These are phyloP conservation scores for Amanita muscaria DNA, from an alignment of 768 basidiomycete species.

Conservation along the genomic window DNA sequence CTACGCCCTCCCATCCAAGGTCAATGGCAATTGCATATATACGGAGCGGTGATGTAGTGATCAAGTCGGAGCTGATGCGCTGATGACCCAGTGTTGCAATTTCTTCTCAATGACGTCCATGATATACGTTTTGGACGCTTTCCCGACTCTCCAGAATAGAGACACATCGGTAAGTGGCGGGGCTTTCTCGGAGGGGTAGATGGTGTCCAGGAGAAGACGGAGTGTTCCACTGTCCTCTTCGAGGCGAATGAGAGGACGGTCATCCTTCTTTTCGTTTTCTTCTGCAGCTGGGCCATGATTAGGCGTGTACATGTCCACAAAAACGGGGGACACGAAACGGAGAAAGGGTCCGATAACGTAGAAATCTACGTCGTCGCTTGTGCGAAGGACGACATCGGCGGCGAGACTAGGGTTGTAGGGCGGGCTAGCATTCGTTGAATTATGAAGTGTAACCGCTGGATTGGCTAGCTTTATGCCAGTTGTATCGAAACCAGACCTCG, in stretches of 20 bases:
- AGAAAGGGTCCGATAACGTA: constrained; percentile 19
- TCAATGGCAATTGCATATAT: no score
- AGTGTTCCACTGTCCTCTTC: constrained; percentile 10
- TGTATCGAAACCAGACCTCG: no score
- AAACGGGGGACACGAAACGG: constrained; percentile 22
- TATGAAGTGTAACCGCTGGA: neutral
- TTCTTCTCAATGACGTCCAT: no score
- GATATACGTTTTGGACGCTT: no score
- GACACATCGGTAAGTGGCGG: no score
- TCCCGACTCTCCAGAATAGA: no score
- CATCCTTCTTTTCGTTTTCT: constrained; percentile 6
- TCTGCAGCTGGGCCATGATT: constrained; percentile 10
- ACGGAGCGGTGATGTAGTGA: neutral
- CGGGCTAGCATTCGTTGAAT: neutral
- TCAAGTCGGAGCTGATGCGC: neutral
- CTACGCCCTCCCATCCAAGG: neutral
- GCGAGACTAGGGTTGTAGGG: neutral
- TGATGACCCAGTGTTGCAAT: neutral
- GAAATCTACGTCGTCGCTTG: constrained; percentile 24
- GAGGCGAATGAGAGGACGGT: constrained; percentile 7
- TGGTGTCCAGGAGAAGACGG: constrained; percentile 3
- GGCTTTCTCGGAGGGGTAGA: constrained; percentile 1
- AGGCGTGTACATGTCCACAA: constrained; percentile 21
- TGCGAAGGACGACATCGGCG: constrained; percentile 18
- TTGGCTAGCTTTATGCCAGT: neutral